phyloP scores from a whole-genome alignment of 495 filamentous ascomycete genomes.

The Aspergillus affinis region DNA sequence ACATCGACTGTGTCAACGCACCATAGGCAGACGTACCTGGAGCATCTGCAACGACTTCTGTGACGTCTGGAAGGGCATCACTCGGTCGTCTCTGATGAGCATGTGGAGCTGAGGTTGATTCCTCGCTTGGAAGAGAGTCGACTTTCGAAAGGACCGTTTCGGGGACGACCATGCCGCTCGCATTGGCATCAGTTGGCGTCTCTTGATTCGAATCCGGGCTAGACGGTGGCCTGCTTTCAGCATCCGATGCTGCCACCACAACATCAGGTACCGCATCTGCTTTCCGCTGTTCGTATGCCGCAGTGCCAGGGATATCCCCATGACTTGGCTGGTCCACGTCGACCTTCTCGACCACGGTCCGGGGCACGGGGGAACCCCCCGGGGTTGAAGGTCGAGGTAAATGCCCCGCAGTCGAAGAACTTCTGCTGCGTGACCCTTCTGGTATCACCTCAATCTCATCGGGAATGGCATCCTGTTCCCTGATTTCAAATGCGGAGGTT shows the following conservation, averaged over 20 bases:
- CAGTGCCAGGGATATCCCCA: constrained; percentile 85
- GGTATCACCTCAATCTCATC: constrained; percentile 64
- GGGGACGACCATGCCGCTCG: constrained; percentile 34
- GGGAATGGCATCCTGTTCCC: constrained; percentile 61
- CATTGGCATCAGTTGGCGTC: constrained; percentile 11
- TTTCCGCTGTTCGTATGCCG: constrained; percentile 69
- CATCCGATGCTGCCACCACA: constrained; percentile 41
- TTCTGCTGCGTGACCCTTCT: constrained; percentile 52
- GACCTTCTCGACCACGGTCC: constrained; percentile 79
- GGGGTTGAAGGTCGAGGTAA: constrained; percentile 46
- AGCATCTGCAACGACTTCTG: constrained; percentile 44
- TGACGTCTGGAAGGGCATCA: constrained; percentile 50
- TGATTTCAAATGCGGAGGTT: constrained; percentile 57
- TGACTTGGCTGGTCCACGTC: constrained; percentile 64
- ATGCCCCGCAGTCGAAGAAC: constrained; percentile 39
- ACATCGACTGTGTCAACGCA: constrained; percentile 30
- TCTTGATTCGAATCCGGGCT: constrained; percentile 16
- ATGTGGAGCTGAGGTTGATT: constrained; percentile 31
- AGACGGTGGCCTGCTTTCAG: constrained; percentile 23
- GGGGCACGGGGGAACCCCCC: constrained; percentile 67
- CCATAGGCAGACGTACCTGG: constrained; percentile 47
- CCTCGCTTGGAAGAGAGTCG: constrained; percentile 40
- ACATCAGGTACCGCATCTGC: constrained; percentile 84
- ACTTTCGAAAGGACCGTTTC: constrained; percentile 47
- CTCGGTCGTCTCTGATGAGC: constrained; percentile 45